These are phyloP conservation scores for Komagataella populi DNA, from an alignment of 805 yeast genomes.

Conservation along the genomic window DNA sequence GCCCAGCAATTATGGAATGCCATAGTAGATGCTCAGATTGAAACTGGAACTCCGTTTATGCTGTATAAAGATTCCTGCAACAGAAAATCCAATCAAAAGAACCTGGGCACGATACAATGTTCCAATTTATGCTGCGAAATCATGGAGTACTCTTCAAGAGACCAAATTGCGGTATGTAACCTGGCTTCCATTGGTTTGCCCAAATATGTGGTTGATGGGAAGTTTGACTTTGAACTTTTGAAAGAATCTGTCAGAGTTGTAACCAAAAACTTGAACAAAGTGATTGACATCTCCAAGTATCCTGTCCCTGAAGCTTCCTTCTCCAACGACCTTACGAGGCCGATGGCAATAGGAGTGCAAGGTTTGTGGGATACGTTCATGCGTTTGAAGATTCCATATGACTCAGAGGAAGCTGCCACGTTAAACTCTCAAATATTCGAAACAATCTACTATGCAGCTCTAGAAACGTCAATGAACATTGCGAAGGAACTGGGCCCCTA, in stretches of 20 bases:
- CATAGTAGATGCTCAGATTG: slow-evolving; percentile 84
- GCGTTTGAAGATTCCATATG: slow-evolving; percentile 74
- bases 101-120: slow-evolving; percentile 83
- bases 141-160: slow-evolving; percentile 82
- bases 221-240: slow-evolving; percentile 60
- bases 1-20: slow-evolving; percentile 91
- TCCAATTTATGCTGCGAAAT: slow-evolving; percentile 93
- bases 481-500: slow-evolving; percentile 63
- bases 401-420: slow-evolving; percentile 61
- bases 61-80: slow-evolving; percentile 90
- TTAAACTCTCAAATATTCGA: slow-evolving; percentile 83
- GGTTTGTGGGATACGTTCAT: slow-evolving; percentile 88
- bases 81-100: slow-evolving; percentile 77
- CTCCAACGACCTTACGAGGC: slow-evolving; percentile 78
- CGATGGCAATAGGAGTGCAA: slow-evolving; percentile 96
- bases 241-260: slow-evolving; percentile 71
- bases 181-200: slow-evolving; percentile 88
- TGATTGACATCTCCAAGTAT: slow-evolving; percentile 77
- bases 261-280: slow-evolving; percentile 62
- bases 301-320: slow-evolving; percentile 66
- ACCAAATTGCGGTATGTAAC: slow-evolving; percentile 93
- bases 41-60: slow-evolving; percentile 94
- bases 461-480: slow-evolving; percentile 76
- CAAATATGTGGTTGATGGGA: slow-evolving; percentile 41
- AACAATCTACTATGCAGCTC: slow-evolving; percentile 88